phyloP scores from a whole-genome alignment of 495 filamentous ascomycete species.

The Penicillium nucicola region DNA sequence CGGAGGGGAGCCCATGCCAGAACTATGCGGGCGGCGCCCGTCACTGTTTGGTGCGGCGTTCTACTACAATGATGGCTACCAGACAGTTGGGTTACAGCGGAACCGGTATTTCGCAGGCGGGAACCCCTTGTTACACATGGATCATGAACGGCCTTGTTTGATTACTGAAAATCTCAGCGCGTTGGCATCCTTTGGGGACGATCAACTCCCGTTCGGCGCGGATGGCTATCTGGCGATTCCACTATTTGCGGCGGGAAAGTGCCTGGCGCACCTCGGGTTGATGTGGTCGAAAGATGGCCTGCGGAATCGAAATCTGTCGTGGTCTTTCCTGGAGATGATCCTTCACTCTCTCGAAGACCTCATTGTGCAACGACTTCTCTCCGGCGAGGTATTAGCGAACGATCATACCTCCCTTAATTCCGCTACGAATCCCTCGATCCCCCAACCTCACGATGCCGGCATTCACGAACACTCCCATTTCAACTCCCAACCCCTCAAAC shows the following conservation, averaged over 20 bases:
- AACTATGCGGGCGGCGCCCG: conserved; percentile 45
- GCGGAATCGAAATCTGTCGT: conserved; percentile 53
- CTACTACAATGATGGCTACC: conserved; percentile 64
- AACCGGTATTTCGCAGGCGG: conserved; percentile 65
- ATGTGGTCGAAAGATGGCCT: conserved; percentile 70
- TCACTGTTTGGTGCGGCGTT: conserved; percentile 65
- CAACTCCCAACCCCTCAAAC: conserved; percentile 65
- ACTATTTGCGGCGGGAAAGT: conserved; percentile 65
- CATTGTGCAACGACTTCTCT: conserved; percentile 54
- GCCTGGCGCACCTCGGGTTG: conserved; percentile 70
- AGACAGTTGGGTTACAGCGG: conserved; percentile 50
- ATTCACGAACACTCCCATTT: conserved; percentile 26
- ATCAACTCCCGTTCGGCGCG: conserved; percentile 55
- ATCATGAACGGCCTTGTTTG: conserved; percentile 69
- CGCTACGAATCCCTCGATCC: conserved; percentile 26
- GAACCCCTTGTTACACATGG: conserved; percentile 66
- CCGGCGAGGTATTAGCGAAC: conserved; percentile 8
- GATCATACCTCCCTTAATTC: conserved; percentile 3
- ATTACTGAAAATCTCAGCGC: conserved; percentile 62
- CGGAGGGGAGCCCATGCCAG: conserved; percentile 48
- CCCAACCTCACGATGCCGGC: conserved; percentile 22
- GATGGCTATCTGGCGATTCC: conserved; percentile 75
- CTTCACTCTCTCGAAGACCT: conserved; percentile 74
- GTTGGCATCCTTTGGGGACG: conserved; percentile 58
- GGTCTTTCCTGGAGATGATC: conserved; percentile 71